These are phyloP conservation scores for Trichoderma hamatum DNA, from an alignment of 2,329 filamentous ascomycete genomes.

Conservation along the genomic window DNA sequence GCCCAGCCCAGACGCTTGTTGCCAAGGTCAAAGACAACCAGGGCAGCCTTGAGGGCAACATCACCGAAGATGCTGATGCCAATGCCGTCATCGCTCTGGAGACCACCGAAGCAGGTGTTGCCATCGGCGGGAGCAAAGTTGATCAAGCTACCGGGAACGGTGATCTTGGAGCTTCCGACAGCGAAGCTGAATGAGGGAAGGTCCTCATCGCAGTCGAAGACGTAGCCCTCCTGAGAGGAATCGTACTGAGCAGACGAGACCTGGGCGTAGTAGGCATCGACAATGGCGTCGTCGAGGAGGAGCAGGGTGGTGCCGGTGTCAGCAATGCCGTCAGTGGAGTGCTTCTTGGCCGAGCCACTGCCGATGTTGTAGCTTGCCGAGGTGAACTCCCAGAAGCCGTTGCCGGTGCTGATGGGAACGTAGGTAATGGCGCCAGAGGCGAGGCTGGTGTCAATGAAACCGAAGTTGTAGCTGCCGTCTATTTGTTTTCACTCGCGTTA, in stretches of 20 bases:
- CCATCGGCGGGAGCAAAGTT: constrained; percentile 50
- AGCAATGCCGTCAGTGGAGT: constrained; percentile 53
- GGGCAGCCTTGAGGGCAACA: constrained; percentile 62
- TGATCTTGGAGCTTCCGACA: constrained; percentile 60
- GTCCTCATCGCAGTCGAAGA: constrained; percentile 47
- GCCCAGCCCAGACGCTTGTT: constrained; percentile 54
- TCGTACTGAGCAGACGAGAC: constrained; percentile 44
- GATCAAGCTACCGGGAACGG: constrained; percentile 56
- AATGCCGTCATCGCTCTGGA: constrained; percentile 57
- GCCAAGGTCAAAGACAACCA: constrained; percentile 59
- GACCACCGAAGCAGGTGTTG: constrained; percentile 65
- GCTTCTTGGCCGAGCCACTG: constrained; percentile 23
- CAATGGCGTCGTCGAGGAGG: constrained; percentile 57
- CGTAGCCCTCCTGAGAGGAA: constrained; percentile 45
- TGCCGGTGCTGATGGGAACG: constrained; percentile 60
- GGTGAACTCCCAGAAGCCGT: constrained; percentile 63
- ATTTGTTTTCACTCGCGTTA: not conserved
- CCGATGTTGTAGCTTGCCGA: constrained; percentile 33
- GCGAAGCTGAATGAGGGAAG: constrained; percentile 57
- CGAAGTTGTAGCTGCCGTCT: constrained; percentile 73
- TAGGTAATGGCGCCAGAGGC: constrained; percentile 66
- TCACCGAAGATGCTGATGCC: constrained; percentile 62
- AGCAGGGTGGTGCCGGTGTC: constrained; percentile 67
- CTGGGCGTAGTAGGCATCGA: constrained; percentile 51
- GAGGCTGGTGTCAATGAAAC: constrained; percentile 65